A percentile compares a stretch with the other conserved stretches of the same genome.
Evolutionary conservation across 345 rosid species (phyloP).

Genomic region (Eucalyptus curtisii): DNA sequence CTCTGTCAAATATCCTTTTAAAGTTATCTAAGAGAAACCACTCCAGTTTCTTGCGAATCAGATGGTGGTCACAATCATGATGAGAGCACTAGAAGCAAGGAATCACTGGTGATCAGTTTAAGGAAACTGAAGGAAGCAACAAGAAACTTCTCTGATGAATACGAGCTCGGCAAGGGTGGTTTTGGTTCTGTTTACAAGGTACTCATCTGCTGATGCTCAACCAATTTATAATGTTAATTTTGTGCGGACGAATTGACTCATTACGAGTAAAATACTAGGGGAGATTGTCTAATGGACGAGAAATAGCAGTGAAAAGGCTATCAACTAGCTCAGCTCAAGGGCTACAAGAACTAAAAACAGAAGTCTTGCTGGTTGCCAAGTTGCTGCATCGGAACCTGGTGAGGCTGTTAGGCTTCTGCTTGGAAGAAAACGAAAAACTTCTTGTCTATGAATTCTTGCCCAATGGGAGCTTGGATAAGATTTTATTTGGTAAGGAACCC

Average conservation of each 20-base stretch:
- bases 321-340: conserved; percentile 16
- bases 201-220: not conserved
- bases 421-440: conserved; percentile 21
- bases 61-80: not conserved
- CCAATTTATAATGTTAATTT: not conserved
- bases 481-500: conserved; percentile 14
- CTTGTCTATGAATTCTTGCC: conserved; percentile 33
- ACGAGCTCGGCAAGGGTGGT: conserved; percentile 34
- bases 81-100: not conserved
- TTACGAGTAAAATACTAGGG: conserved; percentile 2
- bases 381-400: conserved; percentile 33
- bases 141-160: conserved; percentile 8
- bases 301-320: conserved; percentile 23
- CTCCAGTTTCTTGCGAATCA: not conserved
- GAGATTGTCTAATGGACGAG: conserved; percentile 3
- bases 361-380: conserved; percentile 21
- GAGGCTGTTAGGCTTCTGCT: conserved; percentile 25
- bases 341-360: conserved; percentile 21
- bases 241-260: not conserved
- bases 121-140: conserved; percentile 18
- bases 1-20: not conserved
- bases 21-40: not conserved
- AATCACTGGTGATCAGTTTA: conserved; percentile 13
- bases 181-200: conserved; percentile 31
- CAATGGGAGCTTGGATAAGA: conserved; percentile 28